Evolutionary conservation across 2,329 filamentous ascomycete species (phyloP).

Genomic region (Penicillium palitans): DNA sequence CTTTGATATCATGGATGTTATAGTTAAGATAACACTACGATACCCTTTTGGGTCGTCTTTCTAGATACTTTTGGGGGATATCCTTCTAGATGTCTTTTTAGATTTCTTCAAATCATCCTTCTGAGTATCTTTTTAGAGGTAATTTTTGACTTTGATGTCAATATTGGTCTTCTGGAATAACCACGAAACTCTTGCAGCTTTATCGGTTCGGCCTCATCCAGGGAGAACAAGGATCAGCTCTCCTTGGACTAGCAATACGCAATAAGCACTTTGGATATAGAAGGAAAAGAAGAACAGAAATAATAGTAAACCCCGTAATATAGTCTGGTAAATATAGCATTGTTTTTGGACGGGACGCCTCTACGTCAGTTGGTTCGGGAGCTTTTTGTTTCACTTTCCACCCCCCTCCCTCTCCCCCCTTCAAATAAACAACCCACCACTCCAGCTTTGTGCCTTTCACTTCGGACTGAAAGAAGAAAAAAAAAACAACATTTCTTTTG

Average conservation of each 20-base stretch:
- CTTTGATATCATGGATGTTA: not conserved
- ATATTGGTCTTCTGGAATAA: not conserved
- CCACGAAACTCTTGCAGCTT: slow-evolving; percentile 4
- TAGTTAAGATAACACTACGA: not conserved
- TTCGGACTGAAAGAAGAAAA: not conserved
- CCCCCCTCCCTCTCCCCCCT: slow-evolving; percentile 12
- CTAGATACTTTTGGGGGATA: not conserved
- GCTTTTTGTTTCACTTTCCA: slow-evolving; percentile 24
- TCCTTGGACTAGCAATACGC: not conserved
- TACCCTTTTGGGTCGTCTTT: not conserved
- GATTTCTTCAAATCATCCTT: not conserved
- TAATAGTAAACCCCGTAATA: not conserved
- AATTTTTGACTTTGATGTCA: not conserved
- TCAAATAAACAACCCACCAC: slow-evolving; percentile 18
- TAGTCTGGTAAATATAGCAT: slow-evolving; percentile 1
- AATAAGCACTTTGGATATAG: not conserved
- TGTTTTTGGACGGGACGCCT: slow-evolving; percentile 25
- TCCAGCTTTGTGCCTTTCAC: slow-evolving; percentile 11
- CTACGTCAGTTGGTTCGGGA: slow-evolving; percentile 26
- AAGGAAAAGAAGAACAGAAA: not conserved
- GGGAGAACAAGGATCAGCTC: slow-evolving; percentile 3
- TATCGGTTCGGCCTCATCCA: not conserved
- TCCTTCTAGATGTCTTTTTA: not conserved
- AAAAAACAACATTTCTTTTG: not conserved
- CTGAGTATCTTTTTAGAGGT: not conserved